phyloP scores from a whole-genome alignment of 768 basidiomycete species.

The Leucogyrophana mollusca region DNA sequence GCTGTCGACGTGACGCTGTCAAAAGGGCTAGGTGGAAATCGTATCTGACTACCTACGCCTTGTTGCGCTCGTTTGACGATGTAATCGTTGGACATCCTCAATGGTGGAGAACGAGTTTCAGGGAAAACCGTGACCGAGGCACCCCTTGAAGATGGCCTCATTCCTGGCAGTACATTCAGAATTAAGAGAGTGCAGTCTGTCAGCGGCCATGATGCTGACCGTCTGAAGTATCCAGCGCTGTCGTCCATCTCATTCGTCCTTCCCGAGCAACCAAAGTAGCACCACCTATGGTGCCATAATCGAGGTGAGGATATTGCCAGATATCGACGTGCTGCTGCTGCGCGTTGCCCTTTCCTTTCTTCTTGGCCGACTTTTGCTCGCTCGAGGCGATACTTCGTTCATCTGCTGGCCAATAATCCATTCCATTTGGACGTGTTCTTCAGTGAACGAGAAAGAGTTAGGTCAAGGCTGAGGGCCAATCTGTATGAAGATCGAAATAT shows the following conservation, averaged over 20 bases:
- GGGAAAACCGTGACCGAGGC: conserved; percentile 52
- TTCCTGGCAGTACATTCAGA: conserved; percentile 21
- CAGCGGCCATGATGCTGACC: conserved; percentile 15
- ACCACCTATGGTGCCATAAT: conserved; percentile 55
- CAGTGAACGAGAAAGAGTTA: not conserved
- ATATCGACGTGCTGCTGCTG: conserved; percentile 25
- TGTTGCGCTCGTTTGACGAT: conserved; percentile 59
- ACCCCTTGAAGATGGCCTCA: conserved; percentile 30
- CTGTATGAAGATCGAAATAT: conserved; percentile 15
- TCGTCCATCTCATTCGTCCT: conserved; percentile 53
- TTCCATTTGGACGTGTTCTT: conserved; percentile 55
- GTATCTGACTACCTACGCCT: conserved; percentile 45
- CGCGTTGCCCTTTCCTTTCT: conserved; percentile 30
- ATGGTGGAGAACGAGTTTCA: conserved; percentile 43
- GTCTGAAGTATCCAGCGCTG: conserved; percentile 31
- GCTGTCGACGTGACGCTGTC: conserved; percentile 44
- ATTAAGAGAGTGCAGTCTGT: not conserved
- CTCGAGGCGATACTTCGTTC: conserved; percentile 30
- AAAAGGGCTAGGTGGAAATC: not conserved
- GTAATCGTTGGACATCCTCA: conserved; percentile 29
- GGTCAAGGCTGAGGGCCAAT: not conserved
- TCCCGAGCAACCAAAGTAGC: conserved; percentile 48
- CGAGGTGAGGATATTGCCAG: conserved; percentile 52
- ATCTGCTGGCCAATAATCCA: conserved; percentile 73
- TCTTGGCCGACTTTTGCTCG: conserved; percentile 2